phyloP scores from a whole-genome alignment of 208 protist genomes.

The Trichomonas gallinae region DNA sequence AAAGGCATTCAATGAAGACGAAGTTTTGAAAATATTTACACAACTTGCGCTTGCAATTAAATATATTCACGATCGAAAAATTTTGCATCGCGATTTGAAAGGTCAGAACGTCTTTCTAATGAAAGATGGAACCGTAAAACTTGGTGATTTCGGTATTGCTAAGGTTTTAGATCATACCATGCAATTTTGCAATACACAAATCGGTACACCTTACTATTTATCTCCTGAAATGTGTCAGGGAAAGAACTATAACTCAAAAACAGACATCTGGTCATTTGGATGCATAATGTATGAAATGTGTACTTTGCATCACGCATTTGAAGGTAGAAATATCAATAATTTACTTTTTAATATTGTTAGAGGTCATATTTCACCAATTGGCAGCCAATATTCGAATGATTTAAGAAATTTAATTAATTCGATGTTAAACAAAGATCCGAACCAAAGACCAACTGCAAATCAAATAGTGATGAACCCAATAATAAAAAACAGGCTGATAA shows the following conservation, averaged over 20 bases:
- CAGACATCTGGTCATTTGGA: slow-evolving; percentile 5
- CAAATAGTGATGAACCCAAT: neutral
- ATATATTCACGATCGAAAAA: slow-evolving; percentile 24
- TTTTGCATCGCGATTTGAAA: slow-evolving; percentile 58
- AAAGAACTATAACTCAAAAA: neutral
- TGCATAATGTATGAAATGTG: slow-evolving; percentile 8
- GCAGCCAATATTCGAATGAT: neutral
- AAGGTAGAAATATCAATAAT: neutral
- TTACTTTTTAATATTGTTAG: neutral
- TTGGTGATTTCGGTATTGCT: slow-evolving; percentile 58
- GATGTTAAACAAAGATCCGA: neutral
- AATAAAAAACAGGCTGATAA: neutral
- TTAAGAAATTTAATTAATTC: neutral
- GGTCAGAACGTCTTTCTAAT: slow-evolving; percentile 59
- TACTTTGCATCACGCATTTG: slow-evolving; percentile 16
- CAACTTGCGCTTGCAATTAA: slow-evolving; percentile 1
- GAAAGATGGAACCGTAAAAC: slow-evolving; percentile 37
- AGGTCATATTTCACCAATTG: neutral
- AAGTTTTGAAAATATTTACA: slow-evolving; percentile 1
- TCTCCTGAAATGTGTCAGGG: slow-evolving; percentile 14
- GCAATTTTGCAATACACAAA: neutral
- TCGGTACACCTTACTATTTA: slow-evolving; percentile 20
- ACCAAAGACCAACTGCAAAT: neutral
- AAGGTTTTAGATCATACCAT: neutral
- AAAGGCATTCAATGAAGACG: neutral